These are phyloP conservation scores for Gigaspora rosea DNA, from an alignment of 192 early-diverging fungal genomes.

Conservation along the genomic window DNA sequence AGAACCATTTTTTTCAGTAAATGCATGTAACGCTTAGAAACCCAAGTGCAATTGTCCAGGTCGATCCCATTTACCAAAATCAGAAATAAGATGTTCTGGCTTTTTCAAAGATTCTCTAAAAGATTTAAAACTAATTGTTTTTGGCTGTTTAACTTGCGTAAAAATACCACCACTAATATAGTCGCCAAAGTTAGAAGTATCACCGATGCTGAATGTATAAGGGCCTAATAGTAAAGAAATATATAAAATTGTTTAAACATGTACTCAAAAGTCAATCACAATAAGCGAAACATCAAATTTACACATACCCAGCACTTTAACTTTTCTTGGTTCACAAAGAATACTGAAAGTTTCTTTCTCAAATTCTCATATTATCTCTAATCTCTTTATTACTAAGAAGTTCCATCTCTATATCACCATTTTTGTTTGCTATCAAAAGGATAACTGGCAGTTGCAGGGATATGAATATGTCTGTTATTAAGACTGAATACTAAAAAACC, in stretches of 20 bases:
- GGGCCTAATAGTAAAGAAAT: constrained; percentile 55
- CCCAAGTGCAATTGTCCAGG: constrained; percentile 88
- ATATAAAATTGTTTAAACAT: background rate
- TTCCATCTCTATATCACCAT: too few species aligned
- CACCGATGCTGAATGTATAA: constrained; percentile 97
- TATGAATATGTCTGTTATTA: too few species aligned
- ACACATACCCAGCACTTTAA: constrained; percentile 74
- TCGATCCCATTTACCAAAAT: constrained; percentile 99
- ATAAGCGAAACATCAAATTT: background rate
- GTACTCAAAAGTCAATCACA: background rate
- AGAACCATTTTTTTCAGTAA: constrained; percentile 63
- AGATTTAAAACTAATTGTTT: constrained; percentile 74
- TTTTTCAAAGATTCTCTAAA: constrained; percentile 72
- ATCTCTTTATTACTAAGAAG: too few species aligned
- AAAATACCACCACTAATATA: constrained; percentile 89
- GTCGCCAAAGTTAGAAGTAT: constrained; percentile 71
- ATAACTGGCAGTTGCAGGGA: too few species aligned
- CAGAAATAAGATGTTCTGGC: constrained; percentile 86
- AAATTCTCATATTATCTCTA: too few species aligned
- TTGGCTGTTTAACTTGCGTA: constrained; percentile 95
- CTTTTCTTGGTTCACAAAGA: constrained; percentile 69
- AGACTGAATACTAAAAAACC: too few species aligned
- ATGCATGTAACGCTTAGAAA: constrained; percentile 93
- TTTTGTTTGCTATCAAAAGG: too few species aligned
- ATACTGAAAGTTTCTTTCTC: too few species aligned